Base-by-base conservation (phyloP, 805 yeast genomes). In the Metschnikowia bowlesiae region DNA sequence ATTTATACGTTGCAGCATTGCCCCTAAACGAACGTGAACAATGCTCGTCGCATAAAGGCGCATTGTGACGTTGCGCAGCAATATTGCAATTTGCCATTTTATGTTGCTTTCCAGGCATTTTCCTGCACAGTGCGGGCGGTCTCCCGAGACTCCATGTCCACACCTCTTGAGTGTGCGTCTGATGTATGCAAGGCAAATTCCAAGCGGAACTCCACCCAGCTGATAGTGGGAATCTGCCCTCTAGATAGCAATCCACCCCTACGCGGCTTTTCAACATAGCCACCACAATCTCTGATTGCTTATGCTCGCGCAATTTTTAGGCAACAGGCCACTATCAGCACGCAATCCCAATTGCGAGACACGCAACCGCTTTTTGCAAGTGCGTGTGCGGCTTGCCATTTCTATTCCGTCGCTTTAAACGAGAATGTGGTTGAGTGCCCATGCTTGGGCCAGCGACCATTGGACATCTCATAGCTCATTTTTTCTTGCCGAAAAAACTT, bases 401-500 rank as follows among this genome's bases (percentile, higher is more conserved):
- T 22, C 22, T 22, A 4, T 22, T 22, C 22, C 22, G 5, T 22
- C 22, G 22, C 22, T 22, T 22, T 22, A 22, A 22, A 22, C 22
- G 22, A 22, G 22, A 22, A 22, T 22, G 22, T 22, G 22, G 22
- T 4, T 22, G 22, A 22, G 22, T 22, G 22, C 22, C 22, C 22
- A 22, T 22, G 22, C 22, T 22, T 22, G 22, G 22, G 22, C 22
- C 22, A 22, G 22, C 22, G 22, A 22, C 22, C 22, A 22, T 4
- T 22, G 5, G 22, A 32, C 8, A 2, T 32, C 34, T 32, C 7
- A 2, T 7, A 2, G 2, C 36, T 33, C 22, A 39, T 22, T 51
- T 47, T 18, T 44, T 39, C 40, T 35, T 48, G 32, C 50, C 52
- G 18, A 49, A 45, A 13, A 52, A 43, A 5, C 52, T 52, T 13